A percentile compares a stretch with the other conserved stretches of the same genome.
phyloP scores from a whole-genome alignment of 306 rosid species.

The Abrus pulchellus region DNA sequence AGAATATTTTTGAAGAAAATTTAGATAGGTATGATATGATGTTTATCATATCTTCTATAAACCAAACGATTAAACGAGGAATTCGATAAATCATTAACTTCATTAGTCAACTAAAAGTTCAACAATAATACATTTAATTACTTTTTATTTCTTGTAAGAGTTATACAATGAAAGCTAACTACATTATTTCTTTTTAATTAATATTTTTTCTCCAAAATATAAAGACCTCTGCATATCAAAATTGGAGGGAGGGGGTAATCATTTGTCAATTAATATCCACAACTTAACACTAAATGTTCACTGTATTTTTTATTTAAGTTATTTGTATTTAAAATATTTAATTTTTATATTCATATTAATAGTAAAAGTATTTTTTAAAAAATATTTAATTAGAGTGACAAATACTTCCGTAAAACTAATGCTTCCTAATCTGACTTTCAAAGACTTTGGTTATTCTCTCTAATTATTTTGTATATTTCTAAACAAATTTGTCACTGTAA shows the following conservation, averaged over 20 bases:
- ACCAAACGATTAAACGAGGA: conserved; percentile 50
- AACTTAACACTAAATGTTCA: neutral
- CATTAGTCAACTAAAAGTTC: conserved; percentile 22
- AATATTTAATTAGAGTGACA: too few relatives aligned
- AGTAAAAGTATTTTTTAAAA: too few relatives aligned
- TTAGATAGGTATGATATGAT: neutral
- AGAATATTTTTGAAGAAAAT: neutral
- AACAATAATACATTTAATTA: neutral
- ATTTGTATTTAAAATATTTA: too few relatives aligned
- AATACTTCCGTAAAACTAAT: neutral
- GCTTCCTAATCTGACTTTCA: neutral
- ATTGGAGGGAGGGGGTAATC: too few relatives aligned
- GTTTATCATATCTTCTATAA: neutral
- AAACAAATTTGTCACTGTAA: neutral
- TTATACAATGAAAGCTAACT: neutral
- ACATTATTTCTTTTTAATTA: neutral
- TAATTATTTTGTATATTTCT: neutral
- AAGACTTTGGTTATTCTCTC: neutral
- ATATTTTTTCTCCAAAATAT: neutral
- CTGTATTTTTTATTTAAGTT: too few relatives aligned
- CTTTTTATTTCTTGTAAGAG: neutral
- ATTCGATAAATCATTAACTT: conserved; percentile 19
- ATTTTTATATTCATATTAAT: too few relatives aligned
- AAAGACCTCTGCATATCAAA: neutral
- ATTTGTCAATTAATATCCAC: neutral